These are phyloP conservation scores for Avena insularis DNA, from an alignment of 176 grass and related monocot species.

Conservation along the genomic window DNA sequence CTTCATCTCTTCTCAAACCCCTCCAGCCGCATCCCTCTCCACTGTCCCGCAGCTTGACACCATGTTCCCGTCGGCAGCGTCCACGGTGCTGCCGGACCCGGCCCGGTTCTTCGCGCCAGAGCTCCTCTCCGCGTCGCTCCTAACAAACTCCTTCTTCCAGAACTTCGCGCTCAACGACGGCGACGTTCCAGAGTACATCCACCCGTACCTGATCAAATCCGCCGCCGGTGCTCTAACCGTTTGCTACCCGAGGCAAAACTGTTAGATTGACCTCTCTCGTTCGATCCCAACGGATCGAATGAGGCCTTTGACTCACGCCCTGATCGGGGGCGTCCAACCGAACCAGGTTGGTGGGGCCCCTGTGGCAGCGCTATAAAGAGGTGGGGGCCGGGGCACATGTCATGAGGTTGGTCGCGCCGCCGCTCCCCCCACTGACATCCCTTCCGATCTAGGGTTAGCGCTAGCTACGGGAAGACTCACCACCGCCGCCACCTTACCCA, in stretches of 20 bases:
- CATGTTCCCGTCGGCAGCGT: constrained; percentile 64
- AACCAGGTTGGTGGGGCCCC: too few species aligned
- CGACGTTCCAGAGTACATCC: constrained; percentile 89
- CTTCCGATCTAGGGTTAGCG: too few species aligned
- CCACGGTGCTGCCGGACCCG: constrained; percentile 80
- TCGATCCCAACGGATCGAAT: too few species aligned
- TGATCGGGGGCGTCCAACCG: too few species aligned
- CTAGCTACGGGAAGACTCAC: too few species aligned
- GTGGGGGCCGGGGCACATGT: too few species aligned
- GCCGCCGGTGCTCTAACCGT: constrained; percentile 58
- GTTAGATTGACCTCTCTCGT: too few species aligned
- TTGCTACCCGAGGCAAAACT: constrained; percentile 73
- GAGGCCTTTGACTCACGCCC: too few species aligned
- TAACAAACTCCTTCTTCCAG: constrained; percentile 96
- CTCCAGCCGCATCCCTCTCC: not conserved
- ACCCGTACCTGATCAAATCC: constrained; percentile 79
- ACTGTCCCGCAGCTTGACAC: not conserved
- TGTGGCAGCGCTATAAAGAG: too few species aligned
- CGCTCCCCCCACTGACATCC: too few species aligned
- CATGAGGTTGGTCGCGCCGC: too few species aligned
- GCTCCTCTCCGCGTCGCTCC: constrained; percentile 73
- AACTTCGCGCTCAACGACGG: constrained; percentile 86
- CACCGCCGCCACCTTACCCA: too few species aligned
- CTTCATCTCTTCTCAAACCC: not conserved
- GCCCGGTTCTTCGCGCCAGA: constrained; percentile 68